phyloP scores from a whole-genome alignment of 805 yeast genomes.

The Candida maltosa region DNA sequence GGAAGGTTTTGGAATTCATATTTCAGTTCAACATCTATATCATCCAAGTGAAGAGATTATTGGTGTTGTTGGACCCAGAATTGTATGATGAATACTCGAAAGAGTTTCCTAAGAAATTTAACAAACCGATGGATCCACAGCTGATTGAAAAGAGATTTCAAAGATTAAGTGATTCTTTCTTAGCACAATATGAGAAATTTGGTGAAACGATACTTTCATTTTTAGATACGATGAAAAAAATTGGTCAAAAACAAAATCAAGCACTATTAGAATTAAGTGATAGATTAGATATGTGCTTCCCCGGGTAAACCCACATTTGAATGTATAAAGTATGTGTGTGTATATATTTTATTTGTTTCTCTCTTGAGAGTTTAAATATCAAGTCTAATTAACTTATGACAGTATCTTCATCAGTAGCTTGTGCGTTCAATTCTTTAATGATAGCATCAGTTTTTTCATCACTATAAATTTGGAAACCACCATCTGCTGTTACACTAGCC shows the following conservation, averaged over 20 bases:
- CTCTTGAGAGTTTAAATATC: background rate
- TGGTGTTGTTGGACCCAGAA: constrained; percentile 47
- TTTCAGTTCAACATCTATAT: constrained; percentile 48
- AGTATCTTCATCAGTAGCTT: constrained; percentile 45
- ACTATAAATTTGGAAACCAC: constrained; percentile 80
- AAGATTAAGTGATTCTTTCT: constrained; percentile 39
- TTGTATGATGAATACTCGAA: constrained; percentile 37
- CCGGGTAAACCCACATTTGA: constrained; percentile 14
- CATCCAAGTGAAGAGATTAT: constrained; percentile 50
- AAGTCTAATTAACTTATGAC: constrained; percentile 5
- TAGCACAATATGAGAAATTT: constrained; percentile 43
- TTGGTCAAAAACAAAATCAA: constrained; percentile 50
- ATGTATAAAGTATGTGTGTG: constrained; percentile 1
- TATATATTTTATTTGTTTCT: constrained; percentile 3
- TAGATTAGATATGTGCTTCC: constrained; percentile 37
- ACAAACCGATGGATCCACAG: constrained; percentile 34
- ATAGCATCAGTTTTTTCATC: constrained; percentile 82
- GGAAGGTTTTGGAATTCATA: constrained; percentile 44
- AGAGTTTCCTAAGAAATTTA: constrained; percentile 36
- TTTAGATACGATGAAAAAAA: constrained; percentile 41
- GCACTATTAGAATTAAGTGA: constrained; percentile 41
- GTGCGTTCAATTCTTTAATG: constrained; percentile 73
- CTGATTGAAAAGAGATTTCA: constrained; percentile 38
- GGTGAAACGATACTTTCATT: constrained; percentile 43
- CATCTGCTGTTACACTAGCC: constrained; percentile 83